phyloP scores from a whole-genome alignment of 371 early-diverging fungal species.

The Fennellomyces sp. region DNA sequence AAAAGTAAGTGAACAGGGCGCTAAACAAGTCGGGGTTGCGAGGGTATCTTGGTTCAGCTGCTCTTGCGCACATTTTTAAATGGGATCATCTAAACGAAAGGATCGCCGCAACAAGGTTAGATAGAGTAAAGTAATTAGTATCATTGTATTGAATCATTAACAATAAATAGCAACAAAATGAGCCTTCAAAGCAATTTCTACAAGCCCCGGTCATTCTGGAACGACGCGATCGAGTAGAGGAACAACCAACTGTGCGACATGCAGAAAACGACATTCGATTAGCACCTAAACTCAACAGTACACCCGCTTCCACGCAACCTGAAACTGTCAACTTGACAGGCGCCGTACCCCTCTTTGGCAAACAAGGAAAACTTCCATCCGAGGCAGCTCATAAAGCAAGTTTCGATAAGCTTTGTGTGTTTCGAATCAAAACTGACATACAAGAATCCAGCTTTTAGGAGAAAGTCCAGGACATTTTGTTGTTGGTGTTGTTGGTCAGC shows the following conservation, averaged over 20 bases:
- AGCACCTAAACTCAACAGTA: neutral
- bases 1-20: no score
- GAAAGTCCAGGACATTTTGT: conserved; percentile 82
- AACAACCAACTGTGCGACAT: neutral
- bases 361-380: conserved; percentile 1
- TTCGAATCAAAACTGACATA: no score
- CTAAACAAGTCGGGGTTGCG: no score
- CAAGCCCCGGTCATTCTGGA: conserved; percentile 33
- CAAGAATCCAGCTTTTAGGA: conserved; percentile 46
- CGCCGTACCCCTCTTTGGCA: neutral
- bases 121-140: no score
- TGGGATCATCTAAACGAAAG: no score
- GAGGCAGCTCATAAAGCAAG: neutral
- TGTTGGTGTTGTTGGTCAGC: conserved; percentile 72
- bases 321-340: neutral
- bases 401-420: neutral
- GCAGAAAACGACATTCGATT: conserved; percentile 1
- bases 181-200: conserved; percentile 15
- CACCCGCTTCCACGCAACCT: neutral
- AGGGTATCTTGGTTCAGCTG: no score
- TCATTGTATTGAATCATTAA: no score
- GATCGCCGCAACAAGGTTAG: no score
- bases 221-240: conserved; percentile 22
- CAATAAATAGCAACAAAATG: conserved; percentile 4
- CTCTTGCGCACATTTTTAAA: no score